Conservation (phyloP, 1,139 yeast species). For the Sugiyamaella neomexicana region DNA sequence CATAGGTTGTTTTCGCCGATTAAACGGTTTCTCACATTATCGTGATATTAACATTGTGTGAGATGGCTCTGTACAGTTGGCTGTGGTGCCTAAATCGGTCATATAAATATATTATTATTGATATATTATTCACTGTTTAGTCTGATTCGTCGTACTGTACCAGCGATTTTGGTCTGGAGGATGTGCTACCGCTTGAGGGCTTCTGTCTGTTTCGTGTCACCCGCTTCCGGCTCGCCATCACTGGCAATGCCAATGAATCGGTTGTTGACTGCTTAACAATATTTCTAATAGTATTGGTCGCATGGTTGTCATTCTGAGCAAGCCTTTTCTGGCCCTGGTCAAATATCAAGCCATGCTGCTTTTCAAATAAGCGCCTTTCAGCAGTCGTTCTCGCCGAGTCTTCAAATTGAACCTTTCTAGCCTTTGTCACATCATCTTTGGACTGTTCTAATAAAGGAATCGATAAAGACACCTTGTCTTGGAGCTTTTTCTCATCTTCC, state of each 20-base stretch:
- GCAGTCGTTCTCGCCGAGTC: background rate
- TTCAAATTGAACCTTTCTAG: conserved; percentile 15
- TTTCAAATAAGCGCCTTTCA: background rate
- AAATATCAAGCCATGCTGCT: conserved; percentile 4
- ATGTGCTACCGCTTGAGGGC: background rate
- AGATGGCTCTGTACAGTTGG: no score
- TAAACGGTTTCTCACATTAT: no score
- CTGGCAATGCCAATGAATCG: background rate
- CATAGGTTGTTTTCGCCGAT: no score
- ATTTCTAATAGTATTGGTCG: conserved; percentile 6
- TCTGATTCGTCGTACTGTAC: conserved; percentile 14
- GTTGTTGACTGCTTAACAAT: conserved; percentile 9
- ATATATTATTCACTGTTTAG: background rate
- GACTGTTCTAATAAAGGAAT: conserved; percentile 23
- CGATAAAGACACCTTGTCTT: conserved; percentile 23
- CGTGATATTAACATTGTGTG: no score
- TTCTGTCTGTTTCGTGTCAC: no score
- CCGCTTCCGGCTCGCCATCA: background rate
- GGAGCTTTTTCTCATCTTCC: conserved; percentile 22
- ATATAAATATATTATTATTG: no score
- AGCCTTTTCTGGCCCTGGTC: background rate
- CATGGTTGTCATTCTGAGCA: background rate
- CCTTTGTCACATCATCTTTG: conserved; percentile 16
- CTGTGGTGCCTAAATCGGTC: no score
- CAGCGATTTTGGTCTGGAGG: background rate